Evolutionary conservation across 83 land plant species (phyloP).

Genomic region (Larix sibirica): DNA sequence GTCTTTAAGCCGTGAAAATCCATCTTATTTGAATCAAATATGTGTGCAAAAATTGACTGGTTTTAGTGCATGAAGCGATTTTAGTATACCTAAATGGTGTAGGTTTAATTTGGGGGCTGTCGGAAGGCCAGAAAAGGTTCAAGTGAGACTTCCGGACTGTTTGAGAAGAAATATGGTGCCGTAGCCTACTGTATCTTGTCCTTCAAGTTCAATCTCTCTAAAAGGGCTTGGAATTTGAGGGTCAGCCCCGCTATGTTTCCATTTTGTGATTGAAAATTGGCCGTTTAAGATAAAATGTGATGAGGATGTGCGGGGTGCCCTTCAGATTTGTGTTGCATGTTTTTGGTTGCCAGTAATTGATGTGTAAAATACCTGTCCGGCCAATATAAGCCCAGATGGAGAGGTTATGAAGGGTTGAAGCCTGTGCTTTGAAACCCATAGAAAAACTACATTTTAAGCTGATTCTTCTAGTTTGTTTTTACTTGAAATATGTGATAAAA

Average conservation of each 20-base stretch:
- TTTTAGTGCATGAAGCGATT: conserved; percentile 3
- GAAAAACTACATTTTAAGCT: background rate
- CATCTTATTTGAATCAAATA: background rate
- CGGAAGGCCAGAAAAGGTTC: background rate
- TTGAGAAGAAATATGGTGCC: no score
- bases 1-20: background rate
- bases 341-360: background rate
- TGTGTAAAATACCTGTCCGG: background rate
- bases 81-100: background rate
- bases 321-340: background rate
- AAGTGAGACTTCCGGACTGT: background rate
- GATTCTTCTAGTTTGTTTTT: background rate
- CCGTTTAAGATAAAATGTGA: background rate
- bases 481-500: background rate
- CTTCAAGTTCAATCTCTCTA: background rate
- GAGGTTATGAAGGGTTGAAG: background rate
- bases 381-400: background rate
- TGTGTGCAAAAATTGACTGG: background rate
- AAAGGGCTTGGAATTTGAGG: background rate
- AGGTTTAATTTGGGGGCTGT: background rate
- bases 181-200: background rate
- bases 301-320: background rate
- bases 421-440: background rate
- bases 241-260: background rate
- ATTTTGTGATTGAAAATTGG: background rate